Evolutionary conservation across 306 rosid species (phyloP).

Genomic region (Vicia sativa): DNA sequence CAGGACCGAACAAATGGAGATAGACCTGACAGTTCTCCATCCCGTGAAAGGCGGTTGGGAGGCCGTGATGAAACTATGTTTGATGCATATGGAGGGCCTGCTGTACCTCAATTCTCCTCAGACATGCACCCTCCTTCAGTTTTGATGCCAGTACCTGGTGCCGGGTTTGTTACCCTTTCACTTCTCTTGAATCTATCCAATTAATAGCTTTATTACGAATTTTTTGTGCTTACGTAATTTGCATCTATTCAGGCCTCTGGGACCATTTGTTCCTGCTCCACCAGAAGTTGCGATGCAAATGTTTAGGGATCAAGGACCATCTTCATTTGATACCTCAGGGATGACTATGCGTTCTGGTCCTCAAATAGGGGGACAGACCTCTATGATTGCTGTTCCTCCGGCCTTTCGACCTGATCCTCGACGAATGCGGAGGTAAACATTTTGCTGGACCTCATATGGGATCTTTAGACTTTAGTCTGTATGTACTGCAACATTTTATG

Average conservation of each 20-base stretch:
- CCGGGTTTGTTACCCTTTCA: conserved; percentile 68
- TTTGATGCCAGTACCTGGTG: conserved; percentile 99
- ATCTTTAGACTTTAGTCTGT: neutral
- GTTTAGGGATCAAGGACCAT: conserved; percentile 95
- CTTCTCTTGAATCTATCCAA: conserved; percentile 6
- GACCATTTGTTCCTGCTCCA: conserved; percentile 99
- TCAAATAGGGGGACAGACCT: conserved; percentile 81
- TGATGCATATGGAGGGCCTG: conserved; percentile 76
- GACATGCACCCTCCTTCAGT: conserved; percentile 88
- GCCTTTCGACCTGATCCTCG: conserved; percentile 88
- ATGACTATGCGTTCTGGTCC: conserved; percentile 85
- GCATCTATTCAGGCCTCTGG: conserved; percentile 71
- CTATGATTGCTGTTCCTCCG: conserved; percentile 78
- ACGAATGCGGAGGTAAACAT: conserved; percentile 76
- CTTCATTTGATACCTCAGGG: conserved; percentile 76
- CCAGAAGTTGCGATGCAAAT: conserved; percentile 99
- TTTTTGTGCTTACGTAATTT: conserved; percentile 35
- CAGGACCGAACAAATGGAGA: conserved; percentile 77
- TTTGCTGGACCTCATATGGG: neutral
- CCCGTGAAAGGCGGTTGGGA: conserved; percentile 69
- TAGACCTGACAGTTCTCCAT: conserved; percentile 68
- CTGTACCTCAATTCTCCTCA: conserved; percentile 67
- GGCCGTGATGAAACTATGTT: conserved; percentile 85
- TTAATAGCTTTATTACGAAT: conserved; percentile 6
- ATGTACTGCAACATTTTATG: no score